These are phyloP conservation scores for Quercus lobata DNA, from an alignment of 331 rosid species.

Conservation along the genomic window DNA sequence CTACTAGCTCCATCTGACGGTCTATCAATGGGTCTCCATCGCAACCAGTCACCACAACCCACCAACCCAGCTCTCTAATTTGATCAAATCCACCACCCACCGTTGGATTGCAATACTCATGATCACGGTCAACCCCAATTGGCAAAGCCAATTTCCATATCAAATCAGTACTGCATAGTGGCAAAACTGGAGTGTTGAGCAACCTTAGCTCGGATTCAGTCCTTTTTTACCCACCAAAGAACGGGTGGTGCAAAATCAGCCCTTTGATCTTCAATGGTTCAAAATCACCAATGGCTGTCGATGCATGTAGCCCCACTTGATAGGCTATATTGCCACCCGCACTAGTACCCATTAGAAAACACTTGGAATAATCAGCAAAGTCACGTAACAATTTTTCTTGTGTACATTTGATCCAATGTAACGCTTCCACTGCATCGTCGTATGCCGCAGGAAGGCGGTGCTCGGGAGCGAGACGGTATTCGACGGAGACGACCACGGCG, in stretches of 20 bases:
- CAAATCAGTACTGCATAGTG: slow-evolving; percentile 16
- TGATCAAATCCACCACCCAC: too few relatives aligned
- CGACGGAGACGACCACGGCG: slow-evolving; percentile 42
- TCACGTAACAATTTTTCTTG: slow-evolving; percentile 34
- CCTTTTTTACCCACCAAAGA: slow-evolving; percentile 43
- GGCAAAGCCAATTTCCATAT: slow-evolving; percentile 46
- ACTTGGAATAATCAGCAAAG: slow-evolving; percentile 29
- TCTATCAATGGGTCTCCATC: slow-evolving; percentile 13
- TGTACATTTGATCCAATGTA: slow-evolving; percentile 42
- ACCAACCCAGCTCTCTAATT: slow-evolving; percentile 4
- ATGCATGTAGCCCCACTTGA: slow-evolving; percentile 37
- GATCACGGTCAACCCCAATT: slow-evolving; percentile 22
- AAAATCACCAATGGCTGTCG: background rate
- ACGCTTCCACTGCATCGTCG: slow-evolving; percentile 44
- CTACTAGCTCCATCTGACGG: slow-evolving; percentile 3
- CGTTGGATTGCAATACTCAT: slow-evolving; percentile 32
- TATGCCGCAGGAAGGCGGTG: slow-evolving; percentile 57
- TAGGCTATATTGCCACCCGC: slow-evolving; percentile 54
- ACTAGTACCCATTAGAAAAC: slow-evolving; percentile 46
- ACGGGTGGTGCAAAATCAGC: slow-evolving; percentile 38
- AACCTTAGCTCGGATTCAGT: slow-evolving; percentile 32
- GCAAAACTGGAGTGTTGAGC: slow-evolving; percentile 12
- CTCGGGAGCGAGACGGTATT: slow-evolving; percentile 59
- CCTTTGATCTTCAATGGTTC: slow-evolving; percentile 35
- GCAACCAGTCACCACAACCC: background rate